Percentiles rank a stretch among this genome's conserved stretches.
Conservation (phyloP, 441 rosid species). For the Gossypium trilobum region DNA sequence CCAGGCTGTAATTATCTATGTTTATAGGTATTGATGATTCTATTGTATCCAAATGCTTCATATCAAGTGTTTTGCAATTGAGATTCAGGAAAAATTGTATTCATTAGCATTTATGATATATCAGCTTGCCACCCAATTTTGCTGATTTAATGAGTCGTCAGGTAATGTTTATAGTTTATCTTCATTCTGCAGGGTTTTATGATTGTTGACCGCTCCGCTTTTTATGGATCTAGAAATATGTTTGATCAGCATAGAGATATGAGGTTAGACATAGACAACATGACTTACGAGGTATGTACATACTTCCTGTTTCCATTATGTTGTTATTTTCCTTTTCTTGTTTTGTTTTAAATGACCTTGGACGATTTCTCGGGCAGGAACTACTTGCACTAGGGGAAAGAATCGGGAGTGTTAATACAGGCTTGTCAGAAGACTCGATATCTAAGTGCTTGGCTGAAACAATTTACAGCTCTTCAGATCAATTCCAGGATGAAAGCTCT, state of each 20-base stretch:
- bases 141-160: neutral
- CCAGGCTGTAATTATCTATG: no score
- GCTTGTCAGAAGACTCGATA: slow-evolving; percentile 52
- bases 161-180: neutral
- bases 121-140: neutral
- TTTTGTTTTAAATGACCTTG: slow-evolving; percentile 11
- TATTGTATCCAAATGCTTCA: no score
- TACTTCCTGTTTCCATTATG: neutral
- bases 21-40: no score
- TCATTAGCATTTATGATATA: neutral
- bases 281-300: slow-evolving; percentile 67
- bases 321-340: neutral
- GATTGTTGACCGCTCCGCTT: slow-evolving; percentile 44
- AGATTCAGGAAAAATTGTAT: neutral
- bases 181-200: slow-evolving; percentile 43
- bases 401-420: slow-evolving; percentile 75
- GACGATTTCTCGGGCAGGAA: slow-evolving; percentile 41
- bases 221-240: slow-evolving; percentile 48
- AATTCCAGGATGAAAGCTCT: slow-evolving; percentile 37
- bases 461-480: slow-evolving; percentile 29
- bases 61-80: neutral
- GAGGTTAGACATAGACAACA: slow-evolving; percentile 80
- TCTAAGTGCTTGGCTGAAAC: slow-evolving; percentile 51
- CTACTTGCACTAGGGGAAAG: slow-evolving; percentile 83
- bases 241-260: slow-evolving; percentile 74